Evolutionary conservation across 306 rosid species (phyloP).

Genomic region (Vachellia pachyceras): DNA sequence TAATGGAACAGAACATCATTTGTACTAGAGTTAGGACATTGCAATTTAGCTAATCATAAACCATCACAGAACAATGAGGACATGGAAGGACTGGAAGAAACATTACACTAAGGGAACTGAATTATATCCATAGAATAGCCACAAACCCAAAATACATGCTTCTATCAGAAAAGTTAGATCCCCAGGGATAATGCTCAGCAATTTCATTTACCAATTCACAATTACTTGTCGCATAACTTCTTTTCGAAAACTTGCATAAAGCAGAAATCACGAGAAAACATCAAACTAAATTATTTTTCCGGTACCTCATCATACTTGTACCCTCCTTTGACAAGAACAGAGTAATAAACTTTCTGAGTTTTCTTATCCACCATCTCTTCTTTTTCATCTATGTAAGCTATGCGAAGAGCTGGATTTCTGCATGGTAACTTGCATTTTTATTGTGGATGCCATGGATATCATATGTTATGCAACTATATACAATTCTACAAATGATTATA

Average conservation of each 20-base stretch:
- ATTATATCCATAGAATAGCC: neutral
- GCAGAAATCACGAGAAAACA: conserved; percentile 22
- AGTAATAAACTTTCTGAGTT: conserved; percentile 59
- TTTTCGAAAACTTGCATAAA: conserved; percentile 24
- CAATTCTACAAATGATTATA: conserved; percentile 33
- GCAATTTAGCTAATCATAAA: neutral
- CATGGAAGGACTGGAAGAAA: neutral
- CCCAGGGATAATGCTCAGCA: neutral
- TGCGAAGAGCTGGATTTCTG: conserved; percentile 84
- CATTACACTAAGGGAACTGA: neutral
- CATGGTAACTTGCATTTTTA: conserved; percentile 25
- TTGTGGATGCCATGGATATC: conserved; percentile 37
- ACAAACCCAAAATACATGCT: neutral
- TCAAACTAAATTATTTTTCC: conserved; percentile 18
- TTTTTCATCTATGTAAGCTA: conserved; percentile 89
- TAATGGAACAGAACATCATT: conserved; percentile 30
- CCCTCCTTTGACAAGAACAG: conserved; percentile 97
- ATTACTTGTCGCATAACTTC: conserved; percentile 10
- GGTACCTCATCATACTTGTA: conserved; percentile 92
- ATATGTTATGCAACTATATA: conserved; percentile 20
- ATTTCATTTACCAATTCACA: conserved; percentile 26
- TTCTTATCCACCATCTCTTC: conserved; percentile 62
- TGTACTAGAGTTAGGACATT: conserved; percentile 3
- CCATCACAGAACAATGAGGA: neutral
- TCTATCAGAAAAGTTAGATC: neutral